Base-by-base conservation (phyloP, 352 stramenopile species). In the Globisporangium cystogenes region DNA sequence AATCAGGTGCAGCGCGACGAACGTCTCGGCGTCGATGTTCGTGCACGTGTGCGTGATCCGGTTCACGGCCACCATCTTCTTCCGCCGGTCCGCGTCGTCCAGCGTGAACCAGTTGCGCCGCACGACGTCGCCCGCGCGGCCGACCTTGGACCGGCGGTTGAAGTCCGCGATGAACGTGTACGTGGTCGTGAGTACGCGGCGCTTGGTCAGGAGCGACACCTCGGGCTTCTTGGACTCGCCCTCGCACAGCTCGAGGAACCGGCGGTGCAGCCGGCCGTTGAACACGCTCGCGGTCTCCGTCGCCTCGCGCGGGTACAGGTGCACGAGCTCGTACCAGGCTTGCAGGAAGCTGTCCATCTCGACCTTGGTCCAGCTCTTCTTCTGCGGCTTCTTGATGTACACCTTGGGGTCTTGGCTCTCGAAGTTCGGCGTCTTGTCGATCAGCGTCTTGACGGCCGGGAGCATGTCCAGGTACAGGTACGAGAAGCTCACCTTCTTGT, bases 391-490 rank as follows among this genome's bases (percentile, higher is more conserved):
- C 21, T 35, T 33, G 20, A 15, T 31, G 35, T 37, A 39, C 11
- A 27, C 33, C 20, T 3, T 37, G 35, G 26, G 35, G 33, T 41
- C 39, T n/a, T 35, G n/a, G 8, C 5, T 31, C 37, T 55, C 50
- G 2, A 15, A 8, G 12, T 55, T 47, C 16, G 50, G 37, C 6
- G 31, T 46, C 42, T 37, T 46, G 2, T 36, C 42, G 48, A 57
- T 57, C 24, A 57, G 50, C n/a, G 43, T 43, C 18, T 51, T n/a
- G 2, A 57, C 51, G 10, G 46, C 36, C 0, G 51, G 42, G 23
- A 57, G 51, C 51, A 57, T 57, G 29, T 57, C 51, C 1, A 46
- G 31, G 44, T 57, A 57, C 51, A 57, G 29, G 27, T 57, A 57
- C 21, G 51, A 57, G n/a, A 57, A 57, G 23, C 51, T 57, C 31